A percentile compares a stretch with the other conserved stretches of the same genome.
phyloP scores from a whole-genome alignment of 106 monocot species.

The Hemerocallis citrina region DNA sequence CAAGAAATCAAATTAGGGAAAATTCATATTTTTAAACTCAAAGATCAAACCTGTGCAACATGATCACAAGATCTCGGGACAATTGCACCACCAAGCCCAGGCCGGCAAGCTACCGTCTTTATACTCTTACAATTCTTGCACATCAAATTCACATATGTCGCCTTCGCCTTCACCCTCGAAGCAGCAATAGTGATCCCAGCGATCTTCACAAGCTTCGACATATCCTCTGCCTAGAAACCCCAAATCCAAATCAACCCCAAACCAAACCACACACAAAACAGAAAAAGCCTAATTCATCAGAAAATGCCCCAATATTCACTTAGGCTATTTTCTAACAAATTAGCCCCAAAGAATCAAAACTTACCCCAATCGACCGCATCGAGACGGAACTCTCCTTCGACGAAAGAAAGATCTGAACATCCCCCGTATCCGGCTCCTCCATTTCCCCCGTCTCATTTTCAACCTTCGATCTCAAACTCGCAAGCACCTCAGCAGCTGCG shows the following conservation, averaged over 20 bases:
- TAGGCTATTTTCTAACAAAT: no score
- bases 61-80: slow-evolving; percentile 97
- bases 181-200: slow-evolving; percentile 89
- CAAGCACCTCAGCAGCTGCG: slow-evolving; percentile 89
- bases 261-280: no score
- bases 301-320: no score
- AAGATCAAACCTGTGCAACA: slow-evolving; percentile 46
- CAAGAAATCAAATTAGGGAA: not conserved
- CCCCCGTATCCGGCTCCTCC: slow-evolving; percentile 90
- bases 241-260: not conserved
- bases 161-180: slow-evolving; percentile 95
- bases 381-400: slow-evolving; percentile 87
- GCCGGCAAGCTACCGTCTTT: slow-evolving; percentile 70
- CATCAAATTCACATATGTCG: slow-evolving; percentile 84
- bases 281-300: no score
- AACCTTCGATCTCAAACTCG: slow-evolving; percentile 77
- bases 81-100: slow-evolving; percentile 94
- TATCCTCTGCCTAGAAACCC: slow-evolving; percentile 62
- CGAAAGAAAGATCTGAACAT: slow-evolving; percentile 84
- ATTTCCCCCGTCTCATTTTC: slow-evolving; percentile 84
- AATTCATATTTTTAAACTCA: not conserved
- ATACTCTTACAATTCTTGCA: slow-evolving; percentile 93
- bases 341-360: no score
- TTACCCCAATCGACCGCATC: slow-evolving; percentile 78
- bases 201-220: slow-evolving; percentile 98